A percentile compares a stretch with the other conserved stretches of the same genome.
phyloP scores from a whole-genome alignment of 257 asterid genomes.

The Nicotiana tabacum region DNA sequence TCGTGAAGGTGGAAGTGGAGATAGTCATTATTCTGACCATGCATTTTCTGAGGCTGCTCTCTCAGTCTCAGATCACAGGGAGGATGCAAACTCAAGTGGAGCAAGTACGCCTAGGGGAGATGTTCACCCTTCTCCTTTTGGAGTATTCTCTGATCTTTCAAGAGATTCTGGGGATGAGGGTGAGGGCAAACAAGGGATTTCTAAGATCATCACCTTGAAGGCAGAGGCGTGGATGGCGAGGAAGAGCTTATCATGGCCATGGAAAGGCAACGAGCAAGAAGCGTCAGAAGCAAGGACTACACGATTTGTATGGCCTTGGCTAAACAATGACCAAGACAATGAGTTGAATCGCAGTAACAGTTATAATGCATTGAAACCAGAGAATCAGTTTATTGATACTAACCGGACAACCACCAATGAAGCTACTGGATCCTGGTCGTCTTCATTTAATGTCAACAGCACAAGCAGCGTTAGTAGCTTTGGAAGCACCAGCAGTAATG shows the following conservation, averaged over 20 bases:
- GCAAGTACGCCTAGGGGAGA: constrained; percentile 88
- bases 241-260: constrained; percentile 68
- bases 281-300: constrained; percentile 50
- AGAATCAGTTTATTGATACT: constrained; percentile 42
- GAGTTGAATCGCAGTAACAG: constrained; percentile 38
- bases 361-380: constrained; percentile 34
- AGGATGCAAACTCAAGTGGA: constrained; percentile 86
- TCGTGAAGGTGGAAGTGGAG: constrained; percentile 68
- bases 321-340: constrained; percentile 54
- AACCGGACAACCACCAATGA: constrained; percentile 46
- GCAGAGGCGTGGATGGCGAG: constrained; percentile 86
- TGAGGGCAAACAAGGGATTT: constrained; percentile 67
- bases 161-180: constrained; percentile 58
- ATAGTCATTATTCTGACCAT: constrained; percentile 62
- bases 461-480: constrained; percentile 83
- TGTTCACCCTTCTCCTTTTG: constrained; percentile 57
- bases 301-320: constrained; percentile 77
- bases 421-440: constrained; percentile 90
- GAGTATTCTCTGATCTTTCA: constrained; percentile 46
- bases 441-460: constrained; percentile 69
- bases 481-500: constrained; percentile 74
- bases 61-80: constrained; percentile 51
- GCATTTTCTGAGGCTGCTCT: constrained; percentile 38
- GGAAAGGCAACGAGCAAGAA: constrained; percentile 71
- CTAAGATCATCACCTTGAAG: constrained; percentile 57